phyloP scores from a whole-genome alignment of 345 rosid species.

The Rhodamnia argentea region DNA sequence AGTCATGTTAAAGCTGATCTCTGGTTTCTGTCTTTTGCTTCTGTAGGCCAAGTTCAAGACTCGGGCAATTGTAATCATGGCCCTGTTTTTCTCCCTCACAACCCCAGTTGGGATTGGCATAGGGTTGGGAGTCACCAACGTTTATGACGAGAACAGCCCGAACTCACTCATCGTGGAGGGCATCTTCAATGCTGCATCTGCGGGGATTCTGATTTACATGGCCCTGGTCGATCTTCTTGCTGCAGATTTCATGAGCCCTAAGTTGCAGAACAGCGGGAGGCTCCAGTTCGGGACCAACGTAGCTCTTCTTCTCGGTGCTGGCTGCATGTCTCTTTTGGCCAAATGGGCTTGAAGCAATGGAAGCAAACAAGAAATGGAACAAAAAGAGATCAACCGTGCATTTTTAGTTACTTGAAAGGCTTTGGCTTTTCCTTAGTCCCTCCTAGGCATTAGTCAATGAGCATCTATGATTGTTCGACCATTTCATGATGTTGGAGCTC shows the following conservation, averaged over 20 bases:
- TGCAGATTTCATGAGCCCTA: slow-evolving; percentile 44
- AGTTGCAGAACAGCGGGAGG: slow-evolving; percentile 24
- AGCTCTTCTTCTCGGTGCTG: slow-evolving; percentile 41
- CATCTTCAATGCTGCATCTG: slow-evolving; percentile 44
- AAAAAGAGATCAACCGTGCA: neutral
- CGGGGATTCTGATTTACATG: slow-evolving; percentile 70
- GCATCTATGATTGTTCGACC: neutral
- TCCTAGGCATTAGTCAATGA: neutral
- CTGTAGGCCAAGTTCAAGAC: slow-evolving; percentile 26
- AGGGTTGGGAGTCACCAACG: slow-evolving; percentile 34
- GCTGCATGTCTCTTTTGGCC: slow-evolving; percentile 49
- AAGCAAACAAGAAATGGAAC: neutral
- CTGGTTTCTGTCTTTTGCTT: neutral
- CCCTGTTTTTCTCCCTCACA: slow-evolving; percentile 43
- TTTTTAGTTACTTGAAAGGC: neutral
- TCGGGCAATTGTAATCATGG: slow-evolving; percentile 24
- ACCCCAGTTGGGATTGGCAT: slow-evolving; percentile 56
- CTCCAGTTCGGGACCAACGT: slow-evolving; percentile 25
- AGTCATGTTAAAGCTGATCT: neutral
- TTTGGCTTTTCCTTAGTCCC: neutral
- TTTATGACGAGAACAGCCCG: slow-evolving; percentile 42
- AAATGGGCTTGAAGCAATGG: slow-evolving; percentile 38
- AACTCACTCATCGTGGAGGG: slow-evolving; percentile 45
- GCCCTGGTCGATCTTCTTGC: slow-evolving; percentile 64
- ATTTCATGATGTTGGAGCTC: neutral